Base-by-base conservation (phyloP, 257 asterid genomes). In the Buddleja alternifolia region DNA sequence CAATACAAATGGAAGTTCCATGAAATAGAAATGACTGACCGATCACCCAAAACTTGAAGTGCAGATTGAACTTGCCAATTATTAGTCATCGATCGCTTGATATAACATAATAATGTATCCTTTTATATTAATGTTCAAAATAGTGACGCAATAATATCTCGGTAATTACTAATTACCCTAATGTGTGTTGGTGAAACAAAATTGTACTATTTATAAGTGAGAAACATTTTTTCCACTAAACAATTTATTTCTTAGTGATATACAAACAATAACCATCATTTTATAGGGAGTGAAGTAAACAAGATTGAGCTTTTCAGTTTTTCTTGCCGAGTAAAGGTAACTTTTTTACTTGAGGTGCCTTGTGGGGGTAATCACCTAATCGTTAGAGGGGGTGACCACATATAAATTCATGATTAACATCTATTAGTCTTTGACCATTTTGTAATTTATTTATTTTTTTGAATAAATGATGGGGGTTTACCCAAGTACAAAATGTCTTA, bases 281-380 rank as follows among this genome's bases (percentile, higher is more conserved):
- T 20, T n/a, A 24, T 29, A 40, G n/a, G 48, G 46, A 32, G 48
- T 17, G 60, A 29, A 58, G 24, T 56, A 73, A 39, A 48, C 68
- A 57, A 57, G 37, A 73, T 32, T 41, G 56, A 24, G 53, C 37
- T 48, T 57, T 40, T 40, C 40, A 29, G 50, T 50, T 67, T 40
- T 60, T 25, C 25, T 8, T 59, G 70, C 24, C 25, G 15, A 32
- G 29, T 36, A 36, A 61, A 67, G 60, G 70, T 60, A 10, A 59
- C 69, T 51, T 46, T 20, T 59, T 34, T 12, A 16, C 51, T 67
- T 52, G 51, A 45, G 60, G 52, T 57, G 54, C 73, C 57, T 20
- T 61, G 60, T 46, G 67, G 58, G 63, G 42, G 7, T 48, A 67
- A 74, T 60, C 8, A 67, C 70, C 63, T 58, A 67, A 37, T 56